These are phyloP conservation scores for Suhomyces coccinellae DNA, from an alignment of 1,139 yeast species.

Conservation along the genomic window DNA sequence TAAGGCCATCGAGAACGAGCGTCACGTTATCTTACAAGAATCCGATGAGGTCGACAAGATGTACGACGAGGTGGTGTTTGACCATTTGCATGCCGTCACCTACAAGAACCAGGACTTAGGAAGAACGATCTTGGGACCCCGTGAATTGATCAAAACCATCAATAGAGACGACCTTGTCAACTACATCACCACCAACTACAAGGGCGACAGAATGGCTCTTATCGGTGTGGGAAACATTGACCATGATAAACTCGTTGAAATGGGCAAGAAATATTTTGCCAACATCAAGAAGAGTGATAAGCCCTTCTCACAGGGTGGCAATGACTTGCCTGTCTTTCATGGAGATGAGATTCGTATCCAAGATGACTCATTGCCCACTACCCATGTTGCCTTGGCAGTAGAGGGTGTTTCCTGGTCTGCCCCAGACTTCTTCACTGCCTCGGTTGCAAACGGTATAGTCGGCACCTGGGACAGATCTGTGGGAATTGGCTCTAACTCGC, in stretches of 20 bases:
- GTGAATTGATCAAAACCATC: conserved; percentile 81
- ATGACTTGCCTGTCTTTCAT: conserved; percentile 75
- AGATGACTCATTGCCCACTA: conserved; percentile 81
- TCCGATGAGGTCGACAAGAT: conserved; percentile 97
- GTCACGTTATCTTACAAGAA: conserved; percentile 94
- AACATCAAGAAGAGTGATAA: conserved; percentile 65
- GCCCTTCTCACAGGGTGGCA: conserved; percentile 73
- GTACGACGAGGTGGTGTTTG: conserved; percentile 98
- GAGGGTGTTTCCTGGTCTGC: conserved; percentile 99
- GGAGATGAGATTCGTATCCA: conserved; percentile 86
- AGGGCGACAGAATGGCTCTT: conserved; percentile 96
- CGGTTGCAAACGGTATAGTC: conserved; percentile 93
- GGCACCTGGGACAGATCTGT: conserved; percentile 97
- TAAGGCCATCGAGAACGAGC: conserved; percentile 87
- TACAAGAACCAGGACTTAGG: conserved; percentile 92
- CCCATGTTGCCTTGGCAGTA: conserved; percentile 92
- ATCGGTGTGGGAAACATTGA: conserved; percentile 95
- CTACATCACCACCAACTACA: conserved; percentile 83
- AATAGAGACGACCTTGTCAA: conserved; percentile 71
- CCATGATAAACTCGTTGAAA: conserved; percentile 76
- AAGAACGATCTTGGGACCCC: conserved; percentile 95
- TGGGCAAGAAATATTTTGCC: conserved; percentile 77
- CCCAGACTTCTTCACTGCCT: conserved; percentile 91
- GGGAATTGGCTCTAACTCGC: conserved; percentile 71
- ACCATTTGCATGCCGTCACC: conserved; percentile 91